Base-by-base conservation (phyloP, 2,329 filamentous ascomycete species). In the Ophiostoma montium region DNA sequence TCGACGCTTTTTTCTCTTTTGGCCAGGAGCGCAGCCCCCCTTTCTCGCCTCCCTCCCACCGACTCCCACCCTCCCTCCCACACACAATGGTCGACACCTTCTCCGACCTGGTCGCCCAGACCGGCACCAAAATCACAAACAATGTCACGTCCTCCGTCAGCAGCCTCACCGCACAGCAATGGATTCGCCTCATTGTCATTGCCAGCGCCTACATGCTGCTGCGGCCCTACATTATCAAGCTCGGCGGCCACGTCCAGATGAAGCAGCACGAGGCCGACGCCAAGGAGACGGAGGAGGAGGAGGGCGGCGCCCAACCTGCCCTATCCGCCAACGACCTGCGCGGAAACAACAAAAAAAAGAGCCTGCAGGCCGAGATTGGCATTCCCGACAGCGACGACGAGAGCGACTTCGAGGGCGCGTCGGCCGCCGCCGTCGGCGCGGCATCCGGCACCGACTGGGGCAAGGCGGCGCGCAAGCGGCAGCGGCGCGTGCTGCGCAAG, bases 171-270 rank as follows among this genome's bases (percentile, higher is more conserved):
- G 58, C 62, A 11, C 65, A 76, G 56, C 67, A 72, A 38, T 79
- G 73, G 70, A 72, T 92, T 57, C 83, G 86, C 44, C 71, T 92
- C 51, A 65, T 86, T 56, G 72, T 79, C 56, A 75, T 87, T 53
- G 75, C 87, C 18, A 77, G 86, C 58, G 80, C 76, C 49, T 94
- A 90, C 68, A 61, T 80, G 55, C 73, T 92, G 47, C 59, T 87
- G 21, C 79, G 86, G 1, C 85, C 85, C 0, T 87, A 86, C 62
- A 63, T 89, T 47, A 71, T 89, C 59, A 82, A 82, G 60, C 64
- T 78, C 35, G 79, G 78, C 57, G 76, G 72, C 52, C 77, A 75
- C 58, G 65, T 72, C 54, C 78, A 85, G 60, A 75, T 80, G 62
- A 72, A 72, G 58, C 71, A 81, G 60, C 70, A 84, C 60, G 78